Evolutionary conservation across 805 yeast species (phyloP).

Genomic region (Wickerhamiella bombiphila): DNA sequence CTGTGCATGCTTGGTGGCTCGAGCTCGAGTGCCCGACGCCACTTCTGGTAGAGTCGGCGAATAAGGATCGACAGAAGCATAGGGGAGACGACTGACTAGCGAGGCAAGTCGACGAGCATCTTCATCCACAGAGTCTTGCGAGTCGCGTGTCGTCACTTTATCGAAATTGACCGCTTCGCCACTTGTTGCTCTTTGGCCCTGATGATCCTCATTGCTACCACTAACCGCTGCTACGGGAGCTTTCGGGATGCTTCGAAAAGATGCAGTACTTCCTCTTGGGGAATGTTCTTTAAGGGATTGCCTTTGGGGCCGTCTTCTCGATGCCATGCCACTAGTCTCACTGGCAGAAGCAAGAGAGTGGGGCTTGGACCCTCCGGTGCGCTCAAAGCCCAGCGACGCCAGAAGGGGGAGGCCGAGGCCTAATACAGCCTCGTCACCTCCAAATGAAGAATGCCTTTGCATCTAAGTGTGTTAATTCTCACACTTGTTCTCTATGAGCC

Average conservation of each 20-base stretch:
- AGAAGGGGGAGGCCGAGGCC: neutral
- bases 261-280: neutral
- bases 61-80: slow-evolving; percentile 1
- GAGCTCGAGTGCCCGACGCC: neutral
- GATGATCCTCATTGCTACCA: no score
- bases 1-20: neutral
- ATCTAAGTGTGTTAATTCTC: no score
- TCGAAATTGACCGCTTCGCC: no score
- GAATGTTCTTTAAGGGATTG: neutral
- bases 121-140: no score
- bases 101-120: neutral
- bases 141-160: no score
- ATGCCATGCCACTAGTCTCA: no score
- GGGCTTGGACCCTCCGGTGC: no score
- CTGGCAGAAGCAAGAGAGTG: no score
- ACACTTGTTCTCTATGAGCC: no score
- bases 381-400: slow-evolving; percentile 1
- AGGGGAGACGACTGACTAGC: neutral
- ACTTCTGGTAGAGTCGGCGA: neutral
- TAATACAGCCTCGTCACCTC: neutral
- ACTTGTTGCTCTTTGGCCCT: no score
- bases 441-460: no score
- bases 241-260: neutral
- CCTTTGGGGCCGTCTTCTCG: neutral
- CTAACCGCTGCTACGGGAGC: no score